Conservation (phyloP, 192 early-diverging fungal genomes). For the Gamsiella multidivaricata region DNA sequence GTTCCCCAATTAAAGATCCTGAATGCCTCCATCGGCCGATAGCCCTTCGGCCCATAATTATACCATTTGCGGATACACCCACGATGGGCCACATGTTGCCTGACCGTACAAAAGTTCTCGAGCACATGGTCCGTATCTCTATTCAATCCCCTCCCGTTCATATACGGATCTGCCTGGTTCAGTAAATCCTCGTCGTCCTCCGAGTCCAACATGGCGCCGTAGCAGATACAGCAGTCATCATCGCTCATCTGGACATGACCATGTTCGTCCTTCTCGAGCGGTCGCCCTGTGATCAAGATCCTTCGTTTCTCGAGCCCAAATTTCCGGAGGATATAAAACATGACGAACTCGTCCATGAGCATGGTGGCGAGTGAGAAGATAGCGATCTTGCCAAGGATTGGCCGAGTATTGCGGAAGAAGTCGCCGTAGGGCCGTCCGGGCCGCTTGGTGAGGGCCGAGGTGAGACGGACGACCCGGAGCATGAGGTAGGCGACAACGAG, state of each 20-base stretch:
- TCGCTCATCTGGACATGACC: conserved; percentile 17
- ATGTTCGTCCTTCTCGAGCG: conserved; percentile 45
- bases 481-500: conserved; percentile 50
- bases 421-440: conserved; percentile 52
- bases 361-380: conserved; percentile 43
- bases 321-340: conserved; percentile 55
- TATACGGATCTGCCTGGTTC: conserved; percentile 20
- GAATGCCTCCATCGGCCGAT: conserved; percentile 51
- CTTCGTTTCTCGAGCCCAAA: conserved; percentile 51
- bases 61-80: conserved; percentile 55
- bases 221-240: conserved; percentile 54
- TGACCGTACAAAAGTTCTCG: conserved; percentile 49
- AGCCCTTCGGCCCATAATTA: conserved; percentile 51
- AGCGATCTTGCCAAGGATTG: conserved; percentile 44
- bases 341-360: conserved; percentile 46
- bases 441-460: conserved; percentile 40
- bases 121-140: conserved; percentile 46
- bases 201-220: conserved; percentile 50
- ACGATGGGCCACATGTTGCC: conserved; percentile 49
- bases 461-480: conserved; percentile 41
- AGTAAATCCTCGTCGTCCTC: conserved; percentile 33
- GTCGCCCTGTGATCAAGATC: conserved; percentile 35
- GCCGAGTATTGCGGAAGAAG: conserved; percentile 45
- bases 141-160: neutral
- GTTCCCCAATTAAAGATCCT: conserved; percentile 42